phyloP scores from a whole-genome alignment of 1,284 basidiomycete species.

The Leccinum proximum region DNA sequence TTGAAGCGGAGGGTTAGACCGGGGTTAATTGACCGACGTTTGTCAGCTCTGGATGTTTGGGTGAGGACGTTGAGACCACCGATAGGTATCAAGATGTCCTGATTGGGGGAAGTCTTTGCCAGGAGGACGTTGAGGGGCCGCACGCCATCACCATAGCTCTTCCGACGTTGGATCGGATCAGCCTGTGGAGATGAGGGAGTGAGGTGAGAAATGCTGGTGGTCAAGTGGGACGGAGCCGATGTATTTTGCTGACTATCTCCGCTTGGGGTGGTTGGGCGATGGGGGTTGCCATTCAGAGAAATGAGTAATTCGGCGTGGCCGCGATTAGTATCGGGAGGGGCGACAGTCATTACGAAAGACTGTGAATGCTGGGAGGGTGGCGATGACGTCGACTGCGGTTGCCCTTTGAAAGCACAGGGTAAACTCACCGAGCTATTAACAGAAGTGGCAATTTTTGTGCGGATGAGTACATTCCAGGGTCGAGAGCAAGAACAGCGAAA shows the following conservation, averaged over 20 bases:
- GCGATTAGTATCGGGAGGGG: conserved; percentile 30
- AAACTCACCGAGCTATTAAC: too few species aligned
- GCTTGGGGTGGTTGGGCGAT: conserved; percentile 13
- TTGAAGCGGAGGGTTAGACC: conserved; percentile 32
- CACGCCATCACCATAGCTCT: conserved; percentile 59
- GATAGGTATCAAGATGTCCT: conserved; percentile 14
- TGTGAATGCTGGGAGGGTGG: conserved; percentile 23
- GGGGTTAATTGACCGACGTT: conserved; percentile 43
- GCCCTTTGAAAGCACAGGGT: background rate
- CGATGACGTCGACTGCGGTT: conserved; percentile 5
- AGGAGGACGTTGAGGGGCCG: conserved; percentile 48
- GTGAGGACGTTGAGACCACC: conserved; percentile 29
- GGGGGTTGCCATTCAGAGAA: conserved; percentile 6
- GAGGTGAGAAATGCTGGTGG: conserved; percentile 15
- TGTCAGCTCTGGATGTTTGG: conserved; percentile 31
- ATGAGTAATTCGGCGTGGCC: background rate
- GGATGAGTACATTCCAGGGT: too few species aligned
- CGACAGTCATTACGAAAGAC: conserved; percentile 40
- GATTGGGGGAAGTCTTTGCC: conserved; percentile 22
- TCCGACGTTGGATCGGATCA: conserved; percentile 37
- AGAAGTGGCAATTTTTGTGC: too few species aligned
- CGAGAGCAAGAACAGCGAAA: too few species aligned
- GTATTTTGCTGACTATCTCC: conserved; percentile 1
- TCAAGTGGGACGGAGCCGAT: conserved; percentile 19
- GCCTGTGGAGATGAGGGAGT: conserved; percentile 16